Evolutionary conservation across 805 yeast genomes (phyloP).

Genomic region (Saccharomycopsis sp.): DNA sequence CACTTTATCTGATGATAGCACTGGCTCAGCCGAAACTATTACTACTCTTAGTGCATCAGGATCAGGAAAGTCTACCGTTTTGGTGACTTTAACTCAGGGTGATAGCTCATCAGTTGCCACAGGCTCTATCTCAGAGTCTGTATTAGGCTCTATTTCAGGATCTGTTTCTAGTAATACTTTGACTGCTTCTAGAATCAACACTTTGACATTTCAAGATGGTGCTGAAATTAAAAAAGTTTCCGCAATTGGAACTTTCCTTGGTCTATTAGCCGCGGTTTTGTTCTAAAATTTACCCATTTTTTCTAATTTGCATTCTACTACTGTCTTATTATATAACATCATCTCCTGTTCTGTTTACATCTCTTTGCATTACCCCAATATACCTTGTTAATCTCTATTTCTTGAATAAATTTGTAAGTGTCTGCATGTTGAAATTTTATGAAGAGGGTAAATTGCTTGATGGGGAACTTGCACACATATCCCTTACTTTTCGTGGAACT

Average conservation of each 20-base stretch:
- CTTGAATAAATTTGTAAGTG: too few species aligned
- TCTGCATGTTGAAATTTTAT: too few species aligned
- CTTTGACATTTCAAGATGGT: conserved; percentile 10
- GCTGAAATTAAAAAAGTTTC: neutral
- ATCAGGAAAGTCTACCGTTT: conserved; percentile 6
- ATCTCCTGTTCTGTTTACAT: too few species aligned
- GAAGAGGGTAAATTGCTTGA: too few species aligned
- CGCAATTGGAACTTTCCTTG: neutral
- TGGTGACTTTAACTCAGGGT: conserved; percentile 2
- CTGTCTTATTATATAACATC: too few species aligned
- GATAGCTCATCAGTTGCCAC: neutral
- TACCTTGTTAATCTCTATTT: too few species aligned
- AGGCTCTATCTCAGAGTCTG: neutral
- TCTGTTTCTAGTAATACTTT: neutral
- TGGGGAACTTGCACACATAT: too few species aligned
- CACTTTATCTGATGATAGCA: neutral
- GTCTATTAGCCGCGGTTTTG: neutral
- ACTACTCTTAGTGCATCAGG: neutral
- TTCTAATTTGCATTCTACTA: too few species aligned
- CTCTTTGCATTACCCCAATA: too few species aligned
- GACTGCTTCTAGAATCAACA: conserved; percentile 1
- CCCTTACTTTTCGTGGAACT: too few species aligned
- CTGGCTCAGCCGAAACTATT: neutral
- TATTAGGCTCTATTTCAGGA: neutral
- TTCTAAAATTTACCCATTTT: too few species aligned